Evolutionary conservation across 2,329 filamentous ascomycete species (phyloP), one percentile per base, ranked within the genome.

Genomic region (Thelonectria discophora): DNA sequence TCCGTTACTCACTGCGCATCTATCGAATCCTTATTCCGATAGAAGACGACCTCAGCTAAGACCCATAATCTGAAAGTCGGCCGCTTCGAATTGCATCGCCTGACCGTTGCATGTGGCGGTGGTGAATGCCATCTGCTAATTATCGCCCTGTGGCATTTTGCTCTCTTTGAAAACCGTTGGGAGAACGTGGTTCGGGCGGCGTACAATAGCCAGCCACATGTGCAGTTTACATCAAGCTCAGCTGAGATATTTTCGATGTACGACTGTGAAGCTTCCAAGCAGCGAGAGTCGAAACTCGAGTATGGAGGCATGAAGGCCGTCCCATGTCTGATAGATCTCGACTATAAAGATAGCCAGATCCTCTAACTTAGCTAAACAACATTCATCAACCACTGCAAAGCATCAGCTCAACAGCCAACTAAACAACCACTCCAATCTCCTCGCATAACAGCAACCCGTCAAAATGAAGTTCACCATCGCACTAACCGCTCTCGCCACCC

Each of bases 391-490:
- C 11, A 37, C 34, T 37, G 5, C 34, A 37, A 8, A 3, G 15
- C 34, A 37, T 6, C 10, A 37, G 34, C 34, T 37, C 34, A 37
- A 15, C 34, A 37, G 34, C 34, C 34, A 37, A 15, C 34, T 34
- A 5, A 51, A 39, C 30, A 37, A 34, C 7, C 40, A 43, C 10
- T 18, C 9, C 4, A 15, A 50, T 21, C 30, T 27, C 27, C 11
- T 3, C 15, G 27, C 5, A 20, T 12, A 51, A 24, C 8, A 39
- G 3, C 32, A 18, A 27, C 39, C 9, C 18, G 39, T 18, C 18
- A 43, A 45, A 20, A 54, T 54, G 27, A 54, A 45, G 50, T 34
- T 53, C 39, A 43, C 50, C 21, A 42, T 53, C 7, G 18, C 48
- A 32, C 48, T 51, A 11, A 17, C 48, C 12, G 18, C 30, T 37